Evolutionary conservation across 2,329 filamentous ascomycete species (phyloP), one percentile per base, ranked within the genome.

Genomic region (Claviceps capensis): DNA sequence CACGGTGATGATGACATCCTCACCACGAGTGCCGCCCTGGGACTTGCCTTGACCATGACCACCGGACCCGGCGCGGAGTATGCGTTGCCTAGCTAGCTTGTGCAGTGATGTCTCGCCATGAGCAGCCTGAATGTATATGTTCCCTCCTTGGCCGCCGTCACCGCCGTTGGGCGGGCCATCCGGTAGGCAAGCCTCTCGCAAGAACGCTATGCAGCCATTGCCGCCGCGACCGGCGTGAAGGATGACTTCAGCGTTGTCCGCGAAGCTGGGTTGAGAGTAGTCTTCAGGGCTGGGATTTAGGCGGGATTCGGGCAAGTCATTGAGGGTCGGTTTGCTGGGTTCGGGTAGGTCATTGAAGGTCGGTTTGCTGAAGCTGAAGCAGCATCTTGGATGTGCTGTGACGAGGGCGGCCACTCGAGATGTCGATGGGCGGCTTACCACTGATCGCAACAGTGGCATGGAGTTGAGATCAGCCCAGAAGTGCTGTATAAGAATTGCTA

Each of bases 131-230:
- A 98, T 94, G 66, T 95, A 97, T 58, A 98, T 75, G 61, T 86
- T 94, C 41, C 93, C 93, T 55, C 93, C 93, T 52, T 82, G 85
- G 4, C 93, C 93, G 43, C 93, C 93, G 64, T 98, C 89, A 54
- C 93, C 93, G 48, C 93, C 93, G 66, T 98, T 97, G 9, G 93
- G 81, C 11, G 93, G 93, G 0, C 93, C 93, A 57, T 95, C 83
- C 45, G 83, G 80, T 34, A 96, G 76, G 67, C 86, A 97, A 56
- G 91, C 91, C 62, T 98, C 93, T 19, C 91, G 84, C 44, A 94
- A 72, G 65, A 97, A 98, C 0, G 93, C 93, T 49, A 97, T 88
- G 63, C 93, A 98, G 56, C 93, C 93, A 63, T 93, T 83, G 8
- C 93, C 93, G 26, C 93, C 93, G 2, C 75, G 70, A 8, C 93